Conservation (phyloP, 2,329 filamentous ascomycete genomes). For the Alternaria sp. region DNA sequence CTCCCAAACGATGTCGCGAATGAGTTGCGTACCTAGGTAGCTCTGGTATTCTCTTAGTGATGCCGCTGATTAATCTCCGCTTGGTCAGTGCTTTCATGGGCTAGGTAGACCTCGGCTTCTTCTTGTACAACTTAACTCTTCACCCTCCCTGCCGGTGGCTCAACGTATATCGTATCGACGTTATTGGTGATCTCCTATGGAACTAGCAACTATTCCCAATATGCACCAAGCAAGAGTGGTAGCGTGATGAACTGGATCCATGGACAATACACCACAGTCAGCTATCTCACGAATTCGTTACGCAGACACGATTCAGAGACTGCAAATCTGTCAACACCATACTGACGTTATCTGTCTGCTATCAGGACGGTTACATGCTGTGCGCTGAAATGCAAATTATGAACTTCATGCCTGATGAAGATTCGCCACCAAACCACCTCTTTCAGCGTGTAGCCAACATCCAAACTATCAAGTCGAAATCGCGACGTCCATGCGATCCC, state of each 20-base stretch:
- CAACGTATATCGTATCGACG: background rate
- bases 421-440: conserved; percentile 26
- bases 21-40: background rate
- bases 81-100: conserved; percentile 27
- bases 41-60: conserved; percentile 24
- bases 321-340: background rate
- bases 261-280: background rate
- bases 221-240: background rate
- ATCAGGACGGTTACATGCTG: background rate
- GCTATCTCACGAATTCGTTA: background rate
- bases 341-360: background rate
- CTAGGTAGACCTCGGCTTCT: conserved; percentile 20
- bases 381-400: conserved; percentile 17
- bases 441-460: conserved; percentile 14
- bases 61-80: conserved; percentile 36
- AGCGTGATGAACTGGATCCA: background rate
- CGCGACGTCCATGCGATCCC: conserved; percentile 68
- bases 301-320: background rate
- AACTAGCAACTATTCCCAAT: background rate
- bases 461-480: conserved; percentile 26
- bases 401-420: conserved; percentile 26
- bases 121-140: conserved; percentile 25
- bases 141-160: background rate
- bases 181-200: background rate
- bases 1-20: background rate